Evolutionary conservation across 208 protist genomes (phyloP), one percentile per base, ranked within the genome.

Genomic region (Leishmania braziliensis): DNA sequence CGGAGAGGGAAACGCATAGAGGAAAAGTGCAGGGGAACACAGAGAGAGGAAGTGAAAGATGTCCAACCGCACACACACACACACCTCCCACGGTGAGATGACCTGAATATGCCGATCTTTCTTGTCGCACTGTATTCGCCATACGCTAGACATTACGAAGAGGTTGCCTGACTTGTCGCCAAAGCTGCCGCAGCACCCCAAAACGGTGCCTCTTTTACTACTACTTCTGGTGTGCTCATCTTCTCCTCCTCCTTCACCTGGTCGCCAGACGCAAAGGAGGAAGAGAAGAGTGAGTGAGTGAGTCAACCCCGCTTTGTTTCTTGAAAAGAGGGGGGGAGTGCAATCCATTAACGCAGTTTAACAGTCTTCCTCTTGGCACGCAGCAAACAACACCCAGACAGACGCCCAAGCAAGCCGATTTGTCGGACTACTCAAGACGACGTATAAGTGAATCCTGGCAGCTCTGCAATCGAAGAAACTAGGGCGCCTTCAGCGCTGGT

Each of bases 381-480:
- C 29, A 29, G 43, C 69, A 53, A 36, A 23, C 43, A 8, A 73
- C 69, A 26, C 23, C 5, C 69, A 8, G 26, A 73, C 8, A 53
- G 26, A 50, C 66, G 36, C 33, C 66, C 51, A 5, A 12, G 20
- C 43, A 53, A 54, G 26, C 69, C 5, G 2, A 26, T 53, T 29
- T 73, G 69, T 10, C 8, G 46, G 23, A 16, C 14, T n/a, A 73
- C 9, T 73, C 69, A 23, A n/a, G 16, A 48, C 9, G 66, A 12
- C 66, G 48, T 9, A n/a, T 43, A 12, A 20, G 66, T n/a, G 6
- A 10, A 71, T 26, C 18, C 36, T 9, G 66, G 20, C 16, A 71
- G 66, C 66, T 71, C 66, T 53, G 14, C 23, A 53, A 53, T 20
- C 69, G 20, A 73, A 53, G n/a, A 73, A 73, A 73, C 51, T 20